phyloP scores from a whole-genome alignment of 2,329 filamentous ascomycete genomes.

The Monilinia fructicola region DNA sequence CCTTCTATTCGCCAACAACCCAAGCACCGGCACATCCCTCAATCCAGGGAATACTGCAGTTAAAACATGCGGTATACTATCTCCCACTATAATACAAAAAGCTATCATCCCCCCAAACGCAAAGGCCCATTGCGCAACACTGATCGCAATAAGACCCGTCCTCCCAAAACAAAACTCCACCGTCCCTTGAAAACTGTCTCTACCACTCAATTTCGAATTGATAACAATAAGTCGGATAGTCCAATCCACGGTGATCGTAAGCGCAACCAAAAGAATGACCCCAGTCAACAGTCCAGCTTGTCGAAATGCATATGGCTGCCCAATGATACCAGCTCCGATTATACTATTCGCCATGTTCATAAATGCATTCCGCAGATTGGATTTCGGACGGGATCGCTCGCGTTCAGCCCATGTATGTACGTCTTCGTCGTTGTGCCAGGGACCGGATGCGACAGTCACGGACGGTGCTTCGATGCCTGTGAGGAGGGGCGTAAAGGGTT shows the following conservation, averaged over 20 bases:
- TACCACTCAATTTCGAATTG: slow-evolving; percentile 94
- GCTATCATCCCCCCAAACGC: slow-evolving; percentile 98
- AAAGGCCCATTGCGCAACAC: slow-evolving; percentile 92
- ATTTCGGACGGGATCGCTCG: slow-evolving; percentile 70
- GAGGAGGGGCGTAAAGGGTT: slow-evolving; percentile 60
- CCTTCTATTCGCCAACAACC: slow-evolving; percentile 76
- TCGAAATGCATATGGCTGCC: slow-evolving; percentile 92
- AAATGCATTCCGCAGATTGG: slow-evolving; percentile 81
- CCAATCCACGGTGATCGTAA: slow-evolving; percentile 92
- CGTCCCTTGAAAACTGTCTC: slow-evolving; percentile 91
- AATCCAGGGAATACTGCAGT: slow-evolving; percentile 78
- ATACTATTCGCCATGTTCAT: slow-evolving; percentile 99
- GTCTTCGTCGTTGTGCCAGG: slow-evolving; percentile 44
- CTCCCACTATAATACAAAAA: slow-evolving; percentile 95
- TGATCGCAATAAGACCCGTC: slow-evolving; percentile 83
- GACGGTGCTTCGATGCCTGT: slow-evolving; percentile 83
- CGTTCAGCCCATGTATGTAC: slow-evolving; percentile 52
- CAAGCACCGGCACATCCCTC: slow-evolving; percentile 69
- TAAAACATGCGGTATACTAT: slow-evolving; percentile 91
- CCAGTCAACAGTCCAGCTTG: slow-evolving; percentile 87
- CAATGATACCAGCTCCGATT: slow-evolving; percentile 74
- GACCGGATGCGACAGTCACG: slow-evolving; percentile 58
- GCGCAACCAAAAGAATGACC: slow-evolving; percentile 69
- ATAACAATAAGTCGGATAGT: slow-evolving; percentile 96
- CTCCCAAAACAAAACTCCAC: slow-evolving; percentile 94